These are phyloP conservation scores for Pseudogymnoascus sp. DNA, from an alignment of 2,329 filamentous ascomycete species.

Conservation along the genomic window DNA sequence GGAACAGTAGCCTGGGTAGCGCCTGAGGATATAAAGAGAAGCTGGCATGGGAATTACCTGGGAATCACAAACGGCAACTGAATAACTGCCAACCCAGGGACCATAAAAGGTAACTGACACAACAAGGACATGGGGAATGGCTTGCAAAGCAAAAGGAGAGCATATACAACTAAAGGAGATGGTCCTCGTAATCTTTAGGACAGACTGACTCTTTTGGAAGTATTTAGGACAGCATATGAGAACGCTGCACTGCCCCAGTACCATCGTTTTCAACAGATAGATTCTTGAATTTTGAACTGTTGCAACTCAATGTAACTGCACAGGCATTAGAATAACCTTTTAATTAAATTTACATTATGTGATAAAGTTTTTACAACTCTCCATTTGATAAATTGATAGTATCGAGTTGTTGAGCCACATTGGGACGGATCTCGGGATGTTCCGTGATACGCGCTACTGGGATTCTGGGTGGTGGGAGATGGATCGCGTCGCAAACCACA, in stretches of 20 bases:
- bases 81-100: background rate
- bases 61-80: background rate
- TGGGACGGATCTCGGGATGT: background rate
- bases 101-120: background rate
- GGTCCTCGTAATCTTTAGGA: background rate
- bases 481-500: constrained; percentile 8
- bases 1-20: background rate
- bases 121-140: background rate
- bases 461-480: background rate
- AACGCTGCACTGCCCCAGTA: background rate
- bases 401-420: background rate
- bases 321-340: constrained; percentile 68
- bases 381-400: background rate
- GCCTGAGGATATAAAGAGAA: background rate
- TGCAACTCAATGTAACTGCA: constrained; percentile 59
- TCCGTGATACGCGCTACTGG: background rate
- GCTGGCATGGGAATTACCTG: background rate
- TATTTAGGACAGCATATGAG: background rate
- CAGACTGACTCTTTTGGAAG: background rate
- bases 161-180: background rate
- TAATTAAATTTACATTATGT: constrained; percentile 64
- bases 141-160: background rate
- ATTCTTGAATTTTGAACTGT: constrained; percentile 54
- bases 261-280: constrained; percentile 48
- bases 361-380: background rate